Evolutionary conservation across 148 eudicot species (phyloP).

Genomic region (Dysphania ambrosioides): DNA sequence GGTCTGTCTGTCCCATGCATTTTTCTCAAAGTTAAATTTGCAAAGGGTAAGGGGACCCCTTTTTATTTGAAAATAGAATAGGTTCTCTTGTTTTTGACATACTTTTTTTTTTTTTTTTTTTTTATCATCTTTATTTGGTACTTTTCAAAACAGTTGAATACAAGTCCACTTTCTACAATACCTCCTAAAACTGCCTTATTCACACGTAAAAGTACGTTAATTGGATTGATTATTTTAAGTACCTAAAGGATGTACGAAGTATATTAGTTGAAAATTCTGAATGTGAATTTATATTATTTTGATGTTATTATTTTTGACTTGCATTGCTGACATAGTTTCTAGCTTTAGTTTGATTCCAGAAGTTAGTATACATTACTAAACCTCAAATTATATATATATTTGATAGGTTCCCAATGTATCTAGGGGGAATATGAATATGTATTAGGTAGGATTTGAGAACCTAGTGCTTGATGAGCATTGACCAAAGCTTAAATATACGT

Average conservation of each 20-base stretch:
- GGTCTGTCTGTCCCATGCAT: conserved; percentile 17
- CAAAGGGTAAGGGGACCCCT: not conserved
- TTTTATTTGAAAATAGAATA: too few species aligned
- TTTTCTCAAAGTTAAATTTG: not conserved
- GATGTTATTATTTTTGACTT: not conserved
- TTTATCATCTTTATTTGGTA: conserved; percentile 1
- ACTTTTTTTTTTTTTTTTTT: too few species aligned
- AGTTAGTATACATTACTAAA: not conserved
- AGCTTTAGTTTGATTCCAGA: not conserved
- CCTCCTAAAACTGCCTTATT: conserved; percentile 25
- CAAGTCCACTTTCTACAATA: conserved; percentile 35
- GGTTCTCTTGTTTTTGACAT: too few species aligned
- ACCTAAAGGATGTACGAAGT: too few species aligned
- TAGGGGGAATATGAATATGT: too few species aligned
- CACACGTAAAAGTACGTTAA: conserved; percentile 23
- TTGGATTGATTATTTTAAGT: too few species aligned
- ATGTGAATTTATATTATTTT: conserved; percentile 1
- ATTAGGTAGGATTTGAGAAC: too few species aligned
- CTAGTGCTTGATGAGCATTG: too few species aligned
- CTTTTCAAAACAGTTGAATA: conserved; percentile 19
- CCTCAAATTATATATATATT: too few species aligned
- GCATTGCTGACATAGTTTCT: not conserved
- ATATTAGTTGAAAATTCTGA: not conserved
- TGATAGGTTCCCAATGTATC: too few species aligned
- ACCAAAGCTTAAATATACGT: too few species aligned